phyloP scores from a whole-genome alignment of 129 eudicot genomes.

The Scalesia atractyloides region DNA sequence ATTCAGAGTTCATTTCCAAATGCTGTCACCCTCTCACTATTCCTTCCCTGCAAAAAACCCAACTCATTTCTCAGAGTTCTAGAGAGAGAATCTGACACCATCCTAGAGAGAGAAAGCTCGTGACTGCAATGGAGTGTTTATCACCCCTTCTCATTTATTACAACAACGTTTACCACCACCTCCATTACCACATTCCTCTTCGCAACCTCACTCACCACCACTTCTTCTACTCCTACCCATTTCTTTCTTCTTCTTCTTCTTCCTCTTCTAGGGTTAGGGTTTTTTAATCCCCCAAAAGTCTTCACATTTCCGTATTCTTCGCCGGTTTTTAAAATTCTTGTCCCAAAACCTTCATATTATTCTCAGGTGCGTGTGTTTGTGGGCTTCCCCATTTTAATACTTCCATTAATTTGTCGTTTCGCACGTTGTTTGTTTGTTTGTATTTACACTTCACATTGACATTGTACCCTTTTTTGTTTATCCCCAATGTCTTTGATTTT shows the following conservation, averaged over 20 bases:
- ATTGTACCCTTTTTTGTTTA: not conserved
- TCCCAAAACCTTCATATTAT: slow-evolving; percentile 27
- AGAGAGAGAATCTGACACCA: slow-evolving; percentile 16
- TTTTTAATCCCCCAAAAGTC: slow-evolving; percentile 23
- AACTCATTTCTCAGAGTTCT: slow-evolving; percentile 17
- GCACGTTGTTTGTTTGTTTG: slow-evolving; percentile 40
- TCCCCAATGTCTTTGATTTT: slow-evolving; percentile 36
- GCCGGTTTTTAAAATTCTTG: slow-evolving; percentile 27
- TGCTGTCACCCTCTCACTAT: slow-evolving; percentile 10
- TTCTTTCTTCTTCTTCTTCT: slow-evolving; percentile 3
- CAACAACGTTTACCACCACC: slow-evolving; percentile 20
- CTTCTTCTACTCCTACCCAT: not conserved
- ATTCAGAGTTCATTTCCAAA: slow-evolving; percentile 15
- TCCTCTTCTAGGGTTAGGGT: slow-evolving; percentile 33
- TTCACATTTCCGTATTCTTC: slow-evolving; percentile 46
- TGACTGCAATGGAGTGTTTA: slow-evolving; percentile 47
- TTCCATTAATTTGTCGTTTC: slow-evolving; percentile 51
- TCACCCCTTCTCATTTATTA: slow-evolving; percentile 26
- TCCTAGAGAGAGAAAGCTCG: slow-evolving; percentile 23
- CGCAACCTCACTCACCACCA: slow-evolving; percentile 21
- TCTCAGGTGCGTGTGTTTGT: slow-evolving; percentile 48
- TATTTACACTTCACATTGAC: slow-evolving; percentile 22
- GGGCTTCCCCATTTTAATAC: slow-evolving; percentile 14
- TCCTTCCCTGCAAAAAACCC: slow-evolving; percentile 20
- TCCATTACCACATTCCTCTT: slow-evolving; percentile 31